Base-by-base conservation (phyloP, 768 basidiomycete species). In the Amanita molliuscula region DNA sequence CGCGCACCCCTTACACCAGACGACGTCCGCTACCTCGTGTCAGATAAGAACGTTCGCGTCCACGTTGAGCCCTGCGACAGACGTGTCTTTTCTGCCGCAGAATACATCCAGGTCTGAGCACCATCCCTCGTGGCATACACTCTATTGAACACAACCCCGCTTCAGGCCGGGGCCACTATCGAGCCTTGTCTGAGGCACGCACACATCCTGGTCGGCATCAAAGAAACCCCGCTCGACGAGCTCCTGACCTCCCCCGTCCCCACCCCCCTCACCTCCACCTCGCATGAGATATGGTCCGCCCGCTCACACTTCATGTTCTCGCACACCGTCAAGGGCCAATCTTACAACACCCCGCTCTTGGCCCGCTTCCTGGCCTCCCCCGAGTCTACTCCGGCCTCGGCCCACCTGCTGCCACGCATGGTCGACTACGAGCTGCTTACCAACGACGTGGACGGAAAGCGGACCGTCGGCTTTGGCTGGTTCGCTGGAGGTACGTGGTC, bases 301-400 rank as follows among this genome's bases (percentile, higher is more conserved):
- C 77, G 85, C 28, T 91, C 84, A 0, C 84, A 93, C 57, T 65
- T 94, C 49, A 91, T 93, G 82, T 95, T 96, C 74, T 91, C 87
- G 26, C 92, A 94, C 61, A 94, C 92, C 0, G 77, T 79, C 48
- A 95, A 94, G 63, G 88, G 87, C 0, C 88, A 95, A 64, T 63
- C 71, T 5, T 94, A 94, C 65, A 96, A 95, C 58, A 88, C 84
- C 60, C 77, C 82, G 0, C 67, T 96, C 0, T 72, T 96, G 2
- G 71, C 82, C 0, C 71, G 74, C 46, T 90, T 87, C 62, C 65
- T 84, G 6, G 64, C 61, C 2, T 55, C 53, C 15, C 47, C 53
- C 6, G 50, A 47, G 2, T 35, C 53, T 7, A 29, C 48, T 33
- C 26, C 48, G 15, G 33, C 35, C 9, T 44, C 55, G 13, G 25